phyloP scores from a whole-genome alignment of 1,139 yeast species.

The Candida gigantensis region DNA sequence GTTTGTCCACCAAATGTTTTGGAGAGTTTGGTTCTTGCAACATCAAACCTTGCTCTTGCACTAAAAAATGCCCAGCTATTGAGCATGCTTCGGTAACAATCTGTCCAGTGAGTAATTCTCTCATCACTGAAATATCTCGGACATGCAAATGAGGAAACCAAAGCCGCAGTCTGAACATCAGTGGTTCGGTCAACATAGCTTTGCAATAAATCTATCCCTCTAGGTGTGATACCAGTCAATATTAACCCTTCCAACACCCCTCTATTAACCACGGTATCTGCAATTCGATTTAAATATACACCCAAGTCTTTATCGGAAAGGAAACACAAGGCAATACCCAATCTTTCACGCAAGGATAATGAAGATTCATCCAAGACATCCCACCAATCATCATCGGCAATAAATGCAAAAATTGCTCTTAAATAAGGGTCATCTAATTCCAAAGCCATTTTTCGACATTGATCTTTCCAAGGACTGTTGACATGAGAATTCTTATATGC shows the following conservation, averaged over 20 bases:
- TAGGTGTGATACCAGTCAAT: slow-evolving; percentile 84
- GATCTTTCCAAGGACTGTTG: slow-evolving; percentile 93
- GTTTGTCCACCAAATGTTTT: slow-evolving; percentile 49
- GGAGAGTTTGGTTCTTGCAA: slow-evolving; percentile 68
- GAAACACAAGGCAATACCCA: slow-evolving; percentile 88
- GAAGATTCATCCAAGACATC: slow-evolving; percentile 91
- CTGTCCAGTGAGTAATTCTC: slow-evolving; percentile 77
- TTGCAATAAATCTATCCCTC: slow-evolving; percentile 79
- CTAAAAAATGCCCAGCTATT: slow-evolving; percentile 85
- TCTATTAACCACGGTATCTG: slow-evolving; percentile 66
- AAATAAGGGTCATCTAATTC: slow-evolving; percentile 89
- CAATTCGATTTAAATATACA: slow-evolving; percentile 65
- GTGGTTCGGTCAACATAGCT: slow-evolving; percentile 86
- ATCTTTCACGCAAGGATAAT: slow-evolving; percentile 80
- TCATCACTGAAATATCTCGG: slow-evolving; percentile 78
- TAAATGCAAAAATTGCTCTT: slow-evolving; percentile 88
- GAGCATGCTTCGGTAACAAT: slow-evolving; percentile 67
- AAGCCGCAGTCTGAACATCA: slow-evolving; percentile 90
- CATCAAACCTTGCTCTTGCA: slow-evolving; percentile 82
- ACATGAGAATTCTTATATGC: slow-evolving; percentile 63
- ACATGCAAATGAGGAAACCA: slow-evolving; percentile 76
- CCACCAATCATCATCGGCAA: slow-evolving; percentile 96
- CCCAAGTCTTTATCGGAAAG: slow-evolving; percentile 76
- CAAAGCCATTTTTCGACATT: slow-evolving; percentile 82
- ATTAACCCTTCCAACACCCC: slow-evolving; percentile 93